Conservation (phyloP, 257 asterid species). For the Ligustrum vulgare region DNA sequence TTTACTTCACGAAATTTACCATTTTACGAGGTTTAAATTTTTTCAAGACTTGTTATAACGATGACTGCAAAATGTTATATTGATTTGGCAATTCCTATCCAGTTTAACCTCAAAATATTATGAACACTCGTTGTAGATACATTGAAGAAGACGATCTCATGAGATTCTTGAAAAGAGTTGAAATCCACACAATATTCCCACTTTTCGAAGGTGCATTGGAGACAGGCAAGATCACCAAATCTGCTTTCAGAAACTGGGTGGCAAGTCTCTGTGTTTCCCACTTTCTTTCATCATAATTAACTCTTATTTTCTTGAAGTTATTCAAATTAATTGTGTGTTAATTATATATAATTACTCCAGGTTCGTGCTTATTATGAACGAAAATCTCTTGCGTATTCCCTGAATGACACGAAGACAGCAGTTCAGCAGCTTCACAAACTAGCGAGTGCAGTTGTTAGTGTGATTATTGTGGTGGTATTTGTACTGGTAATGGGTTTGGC, state of each 20-base stretch:
- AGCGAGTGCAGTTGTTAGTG: slow-evolving; percentile 50
- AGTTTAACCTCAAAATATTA: neutral
- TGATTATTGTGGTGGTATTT: slow-evolving; percentile 33
- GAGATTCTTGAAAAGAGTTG: slow-evolving; percentile 55
- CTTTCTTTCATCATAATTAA: neutral
- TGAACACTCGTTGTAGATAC: slow-evolving; percentile 32
- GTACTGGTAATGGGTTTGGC: slow-evolving; percentile 57
- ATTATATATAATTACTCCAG: slow-evolving; percentile 21
- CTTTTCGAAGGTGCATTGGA: slow-evolving; percentile 67
- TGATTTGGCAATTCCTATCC: neutral
- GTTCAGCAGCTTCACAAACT: slow-evolving; percentile 64
- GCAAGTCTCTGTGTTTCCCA: slow-evolving; percentile 25
- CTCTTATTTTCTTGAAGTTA: neutral
- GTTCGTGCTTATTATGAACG: slow-evolving; percentile 62
- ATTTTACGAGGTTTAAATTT: too few species aligned
- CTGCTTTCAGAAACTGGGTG: slow-evolving; percentile 76
- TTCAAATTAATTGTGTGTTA: neutral
- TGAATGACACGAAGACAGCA: slow-evolving; percentile 66
- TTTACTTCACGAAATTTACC: neutral
- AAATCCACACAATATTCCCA: slow-evolving; percentile 60
- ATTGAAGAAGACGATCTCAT: slow-evolving; percentile 59
- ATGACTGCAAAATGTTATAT: neutral
- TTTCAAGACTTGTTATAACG: neutral
- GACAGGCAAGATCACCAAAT: slow-evolving; percentile 57
- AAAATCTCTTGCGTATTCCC: slow-evolving; percentile 56